phyloP scores from a whole-genome alignment of 2,329 filamentous ascomycete genomes.

The Emergomyces pasteurianus region DNA sequence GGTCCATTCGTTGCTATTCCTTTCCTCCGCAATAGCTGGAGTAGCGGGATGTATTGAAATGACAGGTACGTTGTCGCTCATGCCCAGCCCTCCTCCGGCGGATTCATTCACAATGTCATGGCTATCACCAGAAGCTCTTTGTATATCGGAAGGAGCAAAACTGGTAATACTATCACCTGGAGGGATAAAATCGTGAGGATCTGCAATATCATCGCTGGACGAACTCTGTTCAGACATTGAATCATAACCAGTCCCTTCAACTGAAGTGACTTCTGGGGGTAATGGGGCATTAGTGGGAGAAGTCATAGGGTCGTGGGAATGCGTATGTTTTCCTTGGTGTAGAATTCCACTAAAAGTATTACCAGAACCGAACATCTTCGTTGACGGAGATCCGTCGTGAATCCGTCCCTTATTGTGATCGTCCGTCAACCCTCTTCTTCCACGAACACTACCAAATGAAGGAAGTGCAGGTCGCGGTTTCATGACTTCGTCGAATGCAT shows the following conservation, averaged over 20 bases:
- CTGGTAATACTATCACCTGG: neutral
- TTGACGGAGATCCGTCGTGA: slow-evolving; percentile 22
- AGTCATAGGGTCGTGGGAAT: neutral
- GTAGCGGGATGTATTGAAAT: slow-evolving; percentile 39
- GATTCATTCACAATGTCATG: neutral
- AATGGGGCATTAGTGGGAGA: slow-evolving; percentile 48
- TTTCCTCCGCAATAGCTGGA: slow-evolving; percentile 30
- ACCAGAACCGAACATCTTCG: slow-evolving; percentile 25
- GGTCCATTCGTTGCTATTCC: slow-evolving; percentile 31
- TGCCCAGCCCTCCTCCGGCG: neutral
- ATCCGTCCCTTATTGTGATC: slow-evolving; percentile 2
- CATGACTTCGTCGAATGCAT: slow-evolving; percentile 45
- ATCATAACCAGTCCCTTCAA: slow-evolving; percentile 52
- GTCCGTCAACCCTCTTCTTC: slow-evolving; percentile 21
- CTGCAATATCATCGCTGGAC: slow-evolving; percentile 28
- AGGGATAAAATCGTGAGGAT: neutral
- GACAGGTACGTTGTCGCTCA: slow-evolving; percentile 24
- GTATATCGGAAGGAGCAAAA: neutral
- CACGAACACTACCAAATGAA: slow-evolving; percentile 51
- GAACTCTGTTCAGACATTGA: slow-evolving; percentile 44
- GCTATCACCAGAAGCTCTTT: slow-evolving; percentile 6
- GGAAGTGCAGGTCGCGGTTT: slow-evolving; percentile 48
- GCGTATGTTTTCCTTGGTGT: neutral
- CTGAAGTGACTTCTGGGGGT: slow-evolving; percentile 57
- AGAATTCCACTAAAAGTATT: slow-evolving; percentile 26